Conservation (phyloP, 805 yeast genomes). For the Kodamaea kaohsiungensis region DNA sequence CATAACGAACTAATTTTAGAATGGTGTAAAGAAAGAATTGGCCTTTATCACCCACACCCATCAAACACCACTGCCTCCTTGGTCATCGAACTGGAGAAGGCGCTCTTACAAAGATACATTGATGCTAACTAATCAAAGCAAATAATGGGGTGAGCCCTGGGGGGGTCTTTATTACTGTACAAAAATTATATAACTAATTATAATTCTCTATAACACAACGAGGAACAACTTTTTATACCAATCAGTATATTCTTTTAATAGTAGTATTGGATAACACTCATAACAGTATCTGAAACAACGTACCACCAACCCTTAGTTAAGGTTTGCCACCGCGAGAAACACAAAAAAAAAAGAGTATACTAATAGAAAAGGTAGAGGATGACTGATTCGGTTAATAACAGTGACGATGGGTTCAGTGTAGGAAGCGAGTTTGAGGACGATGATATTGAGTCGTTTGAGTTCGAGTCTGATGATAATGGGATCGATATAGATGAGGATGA, state of each 20-base stretch:
- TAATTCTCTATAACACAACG: neutral
- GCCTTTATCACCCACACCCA: slow-evolving; percentile 16
- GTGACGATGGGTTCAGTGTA: slow-evolving; percentile 15
- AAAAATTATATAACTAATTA: neutral
- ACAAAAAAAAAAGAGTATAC: neutral
- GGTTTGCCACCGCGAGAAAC: neutral
- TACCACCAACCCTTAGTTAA: neutral
- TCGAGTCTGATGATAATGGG: neutral
- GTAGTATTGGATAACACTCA: too few species aligned
- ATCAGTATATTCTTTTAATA: too few species aligned
- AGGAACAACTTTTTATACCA: too few species aligned
- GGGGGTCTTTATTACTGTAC: neutral
- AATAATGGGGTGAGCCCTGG: neutral
- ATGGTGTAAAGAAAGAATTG: slow-evolving; percentile 31
- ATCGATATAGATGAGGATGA: slow-evolving; percentile 3
- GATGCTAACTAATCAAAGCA: neutral
- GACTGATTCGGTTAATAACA: slow-evolving; percentile 1
- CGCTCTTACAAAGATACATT: slow-evolving; percentile 20
- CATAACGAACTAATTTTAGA: slow-evolving; percentile 14
- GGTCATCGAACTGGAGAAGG: slow-evolving; percentile 29
- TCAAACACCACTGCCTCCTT: slow-evolving; percentile 14
- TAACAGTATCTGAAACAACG: neutral
- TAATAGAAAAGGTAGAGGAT: neutral
- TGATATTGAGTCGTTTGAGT: slow-evolving; percentile 3
- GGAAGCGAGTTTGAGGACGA: slow-evolving; percentile 20